A percentile compares a stretch with the other conserved stretches of the same genome.
phyloP scores from a whole-genome alignment of 2,329 filamentous ascomycete species.

The Monosporascus sp. region DNA sequence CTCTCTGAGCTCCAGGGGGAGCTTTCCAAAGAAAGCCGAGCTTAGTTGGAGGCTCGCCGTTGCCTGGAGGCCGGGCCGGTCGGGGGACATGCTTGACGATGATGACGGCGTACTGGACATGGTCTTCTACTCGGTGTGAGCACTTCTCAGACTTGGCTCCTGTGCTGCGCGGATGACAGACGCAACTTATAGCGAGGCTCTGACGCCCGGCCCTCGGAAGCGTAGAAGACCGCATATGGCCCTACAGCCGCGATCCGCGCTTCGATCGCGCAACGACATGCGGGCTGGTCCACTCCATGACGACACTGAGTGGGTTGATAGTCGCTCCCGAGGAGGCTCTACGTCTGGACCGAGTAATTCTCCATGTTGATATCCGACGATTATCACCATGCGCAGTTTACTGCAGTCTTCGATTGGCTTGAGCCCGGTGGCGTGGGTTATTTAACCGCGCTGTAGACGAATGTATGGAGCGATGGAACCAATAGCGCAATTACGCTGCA shows the following conservation, averaged over 20 bases:
- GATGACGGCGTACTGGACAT: background rate
- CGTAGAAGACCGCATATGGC: background rate
- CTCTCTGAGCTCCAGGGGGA: constrained; percentile 17
- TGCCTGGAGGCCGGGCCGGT: constrained; percentile 3
- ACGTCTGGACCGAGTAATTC: background rate
- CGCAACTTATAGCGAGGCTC: background rate
- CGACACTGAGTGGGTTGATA: background rate
- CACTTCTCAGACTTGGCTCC: background rate
- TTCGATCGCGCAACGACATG: background rate
- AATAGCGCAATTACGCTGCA: background rate
- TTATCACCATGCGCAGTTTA: background rate
- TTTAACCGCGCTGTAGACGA: background rate
- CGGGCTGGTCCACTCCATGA: background rate
- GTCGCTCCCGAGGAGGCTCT: background rate
- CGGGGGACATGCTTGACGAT: background rate
- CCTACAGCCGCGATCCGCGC: background rate
- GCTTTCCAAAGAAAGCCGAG: constrained; percentile 12
- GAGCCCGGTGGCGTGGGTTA: background rate
- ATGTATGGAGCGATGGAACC: background rate
- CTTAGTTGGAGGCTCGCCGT: constrained; percentile 10
- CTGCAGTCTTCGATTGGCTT: background rate
- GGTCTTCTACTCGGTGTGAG: background rate
- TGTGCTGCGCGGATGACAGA: background rate
- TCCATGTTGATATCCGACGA: background rate
- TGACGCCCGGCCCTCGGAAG: background rate